Base-by-base conservation (phyloP, 768 basidiomycete species). In the Hygrocybe coccinea region DNA sequence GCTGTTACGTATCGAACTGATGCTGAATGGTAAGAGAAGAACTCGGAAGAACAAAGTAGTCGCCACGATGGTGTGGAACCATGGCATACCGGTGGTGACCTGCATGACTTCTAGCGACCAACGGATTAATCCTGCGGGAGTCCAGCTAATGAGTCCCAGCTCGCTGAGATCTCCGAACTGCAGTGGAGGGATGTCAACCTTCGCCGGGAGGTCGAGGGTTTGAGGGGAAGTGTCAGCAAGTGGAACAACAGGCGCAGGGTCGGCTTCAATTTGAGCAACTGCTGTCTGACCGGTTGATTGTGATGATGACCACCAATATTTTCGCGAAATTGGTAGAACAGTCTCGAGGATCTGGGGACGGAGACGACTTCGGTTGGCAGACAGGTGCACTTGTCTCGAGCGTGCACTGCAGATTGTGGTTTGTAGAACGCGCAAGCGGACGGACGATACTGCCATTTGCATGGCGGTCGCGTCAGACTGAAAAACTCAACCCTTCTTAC, bases 31-130 rank as follows among this genome's bases (percentile, higher is more conserved):
- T 50, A 90, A 67, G 45, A 88, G 75, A 48, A 78, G 45, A 17
- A 79, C 48, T 19, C 87, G 83, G 75, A 86, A 83, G 64, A 84
- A 64, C 10, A 86, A 53, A 24, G 85, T 82, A 25, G 84, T 82
- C 4, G 71, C 73, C 43, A 91, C 70, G 69, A 94, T 89, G 47
- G 90, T 87, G 77, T 84, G 82, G 74, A 89, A 89, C 91, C 92
- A 94, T 0, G 87, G 85, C 56, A 92, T 69, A 36, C 84, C 85
- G 0, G 83, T 82, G 47, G 76, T 69, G 50, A 91, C 84, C 59
- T 91, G 82, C 52, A 90, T 67, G 47, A 82, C 59, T 67, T 92
- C 89, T 48, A 89, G 73, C 15, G 81, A 71, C 78, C 79, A 83
- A 41, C 79, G 76, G 17, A 83, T 72, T 34, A 86, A 60, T 0